phyloP scores from a whole-genome alignment of 2,329 filamentous ascomycete species.

The Fusarium abutilonis region DNA sequence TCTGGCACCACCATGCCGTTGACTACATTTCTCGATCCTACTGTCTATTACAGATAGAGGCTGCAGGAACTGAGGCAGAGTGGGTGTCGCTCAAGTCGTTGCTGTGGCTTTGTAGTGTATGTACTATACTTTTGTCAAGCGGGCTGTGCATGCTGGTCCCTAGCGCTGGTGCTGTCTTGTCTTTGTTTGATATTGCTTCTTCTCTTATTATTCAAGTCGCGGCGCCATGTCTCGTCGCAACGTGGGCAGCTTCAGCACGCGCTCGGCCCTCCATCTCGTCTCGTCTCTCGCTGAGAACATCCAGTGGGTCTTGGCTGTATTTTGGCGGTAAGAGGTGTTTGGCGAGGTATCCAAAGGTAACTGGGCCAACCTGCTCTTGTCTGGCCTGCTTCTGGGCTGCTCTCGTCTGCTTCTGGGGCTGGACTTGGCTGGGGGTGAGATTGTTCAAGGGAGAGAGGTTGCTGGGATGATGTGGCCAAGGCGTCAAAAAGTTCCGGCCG shows the following conservation, averaged over 20 bases:
- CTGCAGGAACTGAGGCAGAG: conserved; percentile 39
- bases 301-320: conserved; percentile 27
- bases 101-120: conserved; percentile 31
- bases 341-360: conserved; percentile 20
- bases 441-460: conserved; percentile 35
- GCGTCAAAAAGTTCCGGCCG: conserved; percentile 37
- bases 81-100: conserved; percentile 36
- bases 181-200: conserved; percentile 39
- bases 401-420: conserved; percentile 15
- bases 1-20: conserved; percentile 13
- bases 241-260: conserved; percentile 36
- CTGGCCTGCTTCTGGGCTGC: conserved; percentile 2
- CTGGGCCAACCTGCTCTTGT: conserved; percentile 12
- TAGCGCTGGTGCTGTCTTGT: conserved; percentile 33
- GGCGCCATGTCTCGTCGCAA: conserved; percentile 42
- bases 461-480: conserved; percentile 32
- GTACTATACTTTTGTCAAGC: conserved; percentile 16
- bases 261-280: conserved; percentile 30
- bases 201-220: conserved; percentile 26
- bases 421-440: conserved; percentile 32
- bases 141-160: conserved; percentile 21
- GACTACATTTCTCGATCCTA: conserved; percentile 24
- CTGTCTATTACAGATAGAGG: conserved; percentile 28
- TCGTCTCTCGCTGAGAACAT: conserved; percentile 29
- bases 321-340: conserved; percentile 31